Evolutionary conservation across 106 monocot species (phyloP).

Genomic region (Dioscorea dumetorum): DNA sequence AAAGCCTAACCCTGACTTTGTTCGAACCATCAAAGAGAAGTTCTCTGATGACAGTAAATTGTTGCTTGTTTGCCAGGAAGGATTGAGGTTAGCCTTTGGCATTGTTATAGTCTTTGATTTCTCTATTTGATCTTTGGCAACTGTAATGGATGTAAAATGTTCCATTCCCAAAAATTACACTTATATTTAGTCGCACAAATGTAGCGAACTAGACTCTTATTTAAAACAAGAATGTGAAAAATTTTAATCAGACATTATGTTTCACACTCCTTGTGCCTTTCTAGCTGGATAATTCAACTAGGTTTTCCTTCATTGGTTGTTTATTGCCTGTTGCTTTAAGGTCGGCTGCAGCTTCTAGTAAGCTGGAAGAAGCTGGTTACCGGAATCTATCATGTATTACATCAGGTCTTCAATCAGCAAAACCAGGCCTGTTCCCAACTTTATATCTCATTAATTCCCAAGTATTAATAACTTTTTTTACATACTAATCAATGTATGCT

Average conservation of each 20-base stretch:
- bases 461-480: background rate
- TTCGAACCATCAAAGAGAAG: slow-evolving; percentile 44
- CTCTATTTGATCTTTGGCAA: too few species aligned
- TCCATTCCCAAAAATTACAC: too few species aligned
- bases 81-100: slow-evolving; percentile 56
- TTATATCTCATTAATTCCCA: background rate
- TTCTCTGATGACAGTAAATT: slow-evolving; percentile 69
- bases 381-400: slow-evolving; percentile 64
- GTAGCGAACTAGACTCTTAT: too few species aligned
- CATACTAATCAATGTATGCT: background rate
- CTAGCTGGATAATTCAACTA: too few species aligned
- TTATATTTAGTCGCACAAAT: too few species aligned
- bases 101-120: too few species aligned
- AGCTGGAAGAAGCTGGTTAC: slow-evolving; percentile 72
- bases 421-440: slow-evolving; percentile 49
- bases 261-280: too few species aligned
- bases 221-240: too few species aligned
- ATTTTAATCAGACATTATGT: too few species aligned
- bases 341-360: slow-evolving; percentile 72
- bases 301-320: too few species aligned
- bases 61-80: slow-evolving; percentile 88
- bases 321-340: slow-evolving; percentile 19
- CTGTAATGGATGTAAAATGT: too few species aligned
- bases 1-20: slow-evolving; percentile 79
- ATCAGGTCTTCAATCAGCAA: slow-evolving; percentile 84